phyloP scores from a whole-genome alignment of 345 rosid species.

The Lenwebbia sp. region DNA sequence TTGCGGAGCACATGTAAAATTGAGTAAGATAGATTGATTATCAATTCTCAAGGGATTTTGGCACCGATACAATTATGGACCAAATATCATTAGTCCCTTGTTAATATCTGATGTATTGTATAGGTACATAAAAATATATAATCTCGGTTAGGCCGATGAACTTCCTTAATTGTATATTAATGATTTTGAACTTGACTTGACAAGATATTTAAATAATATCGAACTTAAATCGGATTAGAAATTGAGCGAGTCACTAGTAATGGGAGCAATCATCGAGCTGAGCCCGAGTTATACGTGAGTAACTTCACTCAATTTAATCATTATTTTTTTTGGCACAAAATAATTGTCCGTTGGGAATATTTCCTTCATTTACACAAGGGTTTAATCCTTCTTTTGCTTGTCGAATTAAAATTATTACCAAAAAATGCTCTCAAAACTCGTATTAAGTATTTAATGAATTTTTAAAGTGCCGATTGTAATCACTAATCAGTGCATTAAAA shows the following conservation, averaged over 20 bases:
- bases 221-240: background rate
- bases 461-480: too few species aligned
- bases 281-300: rapidly evolving
- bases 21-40: too few species aligned
- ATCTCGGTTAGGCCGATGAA: too few species aligned
- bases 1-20: too few species aligned
- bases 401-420: background rate
- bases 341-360: rapidly evolving
- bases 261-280: rapidly evolving
- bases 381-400: rapidly evolving
- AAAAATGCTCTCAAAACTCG: rapidly evolving
- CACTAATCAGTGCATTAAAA: too few species aligned
- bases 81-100: too few species aligned
- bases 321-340: rapidly evolving
- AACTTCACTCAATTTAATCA: background rate
- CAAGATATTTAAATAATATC: background rate
- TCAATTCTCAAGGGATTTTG: too few species aligned
- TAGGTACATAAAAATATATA: too few species aligned
- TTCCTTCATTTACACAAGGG: rapidly evolving
- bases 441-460: rapidly evolving
- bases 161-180: background rate
- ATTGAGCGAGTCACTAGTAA: rapidly evolving
- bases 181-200: rapidly evolving
- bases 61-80: too few species aligned
- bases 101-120: too few species aligned